Evolutionary conservation across 352 stramenopile genomes (phyloP).

Genomic region (Globisporangium spiculum): DNA sequence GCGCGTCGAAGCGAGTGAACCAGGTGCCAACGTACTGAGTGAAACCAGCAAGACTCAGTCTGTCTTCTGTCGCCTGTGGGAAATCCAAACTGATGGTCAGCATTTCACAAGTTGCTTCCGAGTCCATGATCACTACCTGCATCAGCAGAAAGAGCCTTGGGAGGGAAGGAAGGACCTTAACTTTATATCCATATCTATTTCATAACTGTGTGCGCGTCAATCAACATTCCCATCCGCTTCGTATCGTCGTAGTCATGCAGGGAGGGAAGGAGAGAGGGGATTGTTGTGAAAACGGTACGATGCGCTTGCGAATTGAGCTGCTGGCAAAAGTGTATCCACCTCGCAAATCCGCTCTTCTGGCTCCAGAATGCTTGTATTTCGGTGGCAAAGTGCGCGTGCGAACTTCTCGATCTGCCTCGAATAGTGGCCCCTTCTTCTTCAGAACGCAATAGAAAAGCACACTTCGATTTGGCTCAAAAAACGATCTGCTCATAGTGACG

Average conservation of each 20-base stretch:
- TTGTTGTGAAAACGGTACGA: too few relatives aligned
- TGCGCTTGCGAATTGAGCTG: too few relatives aligned
- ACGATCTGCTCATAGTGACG: neutral
- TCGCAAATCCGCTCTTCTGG: too few relatives aligned
- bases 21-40: slow-evolving; percentile 21
- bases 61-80: neutral
- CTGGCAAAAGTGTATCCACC: too few relatives aligned
- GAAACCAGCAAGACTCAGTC: slow-evolving; percentile 8
- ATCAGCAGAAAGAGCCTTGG: neutral
- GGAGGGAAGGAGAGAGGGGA: too few relatives aligned
- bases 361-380: neutral
- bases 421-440: neutral
- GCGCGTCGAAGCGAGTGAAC: slow-evolving; percentile 46
- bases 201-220: neutral
- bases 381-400: neutral
- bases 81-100: neutral
- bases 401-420: neutral
- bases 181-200: neutral
- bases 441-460: neutral
- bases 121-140: neutral
- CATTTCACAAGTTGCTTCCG: neutral
- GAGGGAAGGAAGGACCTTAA: neutral
- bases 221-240: slow-evolving; percentile 5
- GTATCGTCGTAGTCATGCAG: too few relatives aligned
- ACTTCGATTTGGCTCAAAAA: slow-evolving; percentile 1